Evolutionary conservation across 805 yeast species (phyloP), one percentile per base, ranked within the genome.

Genomic region (Yarrowia sp.): DNA sequence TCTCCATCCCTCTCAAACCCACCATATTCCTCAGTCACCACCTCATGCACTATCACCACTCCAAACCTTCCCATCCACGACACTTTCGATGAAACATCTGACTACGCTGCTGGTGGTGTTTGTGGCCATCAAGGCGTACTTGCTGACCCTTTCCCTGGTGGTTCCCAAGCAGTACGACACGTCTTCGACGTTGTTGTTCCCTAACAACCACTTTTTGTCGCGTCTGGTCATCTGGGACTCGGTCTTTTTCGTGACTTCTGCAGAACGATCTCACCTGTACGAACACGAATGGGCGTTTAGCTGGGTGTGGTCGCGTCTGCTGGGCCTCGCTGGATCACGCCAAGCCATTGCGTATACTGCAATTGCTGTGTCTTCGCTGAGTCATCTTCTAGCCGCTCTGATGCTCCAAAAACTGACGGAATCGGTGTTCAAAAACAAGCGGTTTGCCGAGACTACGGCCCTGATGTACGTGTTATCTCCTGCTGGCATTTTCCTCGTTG

Each of bases 211-310:
- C 5, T 48, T 63, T 15, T 35, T 63, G 15, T 49, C 55, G 35
- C 72, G 78, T 68, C 80, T 91, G 5, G 79, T 90, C 35, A 83
- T 87, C 3, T 94, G 98, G 98, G 99, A 94, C 76, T 83, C 88
- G 1, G 95, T 92, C 0, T 92, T 88, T 77, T 92, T 90, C 74
- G 76, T 84, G 15, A 86, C 87, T 55, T 76, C 88, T 68, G 85
- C 90, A 42, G 75, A 77, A 10, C 77, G 83, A 15, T 86, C 83
- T 0, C 78, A 82, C 1, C 76, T 79, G n/a, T 93, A 82, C 77
- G 98, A 94, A 77, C 97, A 94, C 76, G 97, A 92, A 78, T 90
- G 86, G 83, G 98, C 96, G 5, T 94, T 91, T 76, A 87, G 96
- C 36, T 90, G 90, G 11, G 74, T 86, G 1, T 94, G 97, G 97